Conservation (phyloP, 306 rosid species). For the Hippophae tibetana region DNA sequence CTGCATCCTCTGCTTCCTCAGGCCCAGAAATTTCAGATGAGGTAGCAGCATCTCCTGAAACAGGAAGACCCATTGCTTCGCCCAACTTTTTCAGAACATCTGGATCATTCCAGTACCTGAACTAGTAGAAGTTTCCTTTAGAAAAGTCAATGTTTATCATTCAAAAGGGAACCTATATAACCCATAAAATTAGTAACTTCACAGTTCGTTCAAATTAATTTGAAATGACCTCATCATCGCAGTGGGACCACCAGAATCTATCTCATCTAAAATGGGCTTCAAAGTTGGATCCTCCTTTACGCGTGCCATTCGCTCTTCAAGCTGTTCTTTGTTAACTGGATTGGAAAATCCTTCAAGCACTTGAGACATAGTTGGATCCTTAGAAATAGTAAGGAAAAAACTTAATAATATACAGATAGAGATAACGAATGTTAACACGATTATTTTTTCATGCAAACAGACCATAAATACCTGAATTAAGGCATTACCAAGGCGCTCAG, state of each 20-base stretch:
- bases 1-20: conserved; percentile 73
- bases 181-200: too few species aligned
- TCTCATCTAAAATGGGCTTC: conserved; percentile 92
- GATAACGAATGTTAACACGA: conserved; percentile 3
- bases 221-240: conserved; percentile 85
- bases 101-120: conserved; percentile 57
- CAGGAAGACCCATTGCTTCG: conserved; percentile 78
- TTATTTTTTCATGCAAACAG: neutral
- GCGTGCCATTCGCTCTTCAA: conserved; percentile 95
- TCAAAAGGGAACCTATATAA: too few species aligned
- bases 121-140: conserved; percentile 10
- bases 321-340: conserved; percentile 82
- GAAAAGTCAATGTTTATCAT: neutral
- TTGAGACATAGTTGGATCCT: conserved; percentile 93
- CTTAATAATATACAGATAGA: neutral
- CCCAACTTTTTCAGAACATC: conserved; percentile 76
- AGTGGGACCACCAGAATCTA: conserved; percentile 91
- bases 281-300: conserved; percentile 93
- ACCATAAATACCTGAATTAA: conserved; percentile 70
- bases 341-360: conserved; percentile 72
- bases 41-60: conserved; percentile 53
- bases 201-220: neutral
- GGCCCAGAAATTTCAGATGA: conserved; percentile 53
- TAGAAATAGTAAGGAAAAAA: conserved; percentile 21
- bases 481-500: conserved; percentile 89